These are phyloP conservation scores for Coniosporium tulheliwenetii DNA, from an alignment of 2,329 filamentous ascomycete genomes.

Conservation along the genomic window DNA sequence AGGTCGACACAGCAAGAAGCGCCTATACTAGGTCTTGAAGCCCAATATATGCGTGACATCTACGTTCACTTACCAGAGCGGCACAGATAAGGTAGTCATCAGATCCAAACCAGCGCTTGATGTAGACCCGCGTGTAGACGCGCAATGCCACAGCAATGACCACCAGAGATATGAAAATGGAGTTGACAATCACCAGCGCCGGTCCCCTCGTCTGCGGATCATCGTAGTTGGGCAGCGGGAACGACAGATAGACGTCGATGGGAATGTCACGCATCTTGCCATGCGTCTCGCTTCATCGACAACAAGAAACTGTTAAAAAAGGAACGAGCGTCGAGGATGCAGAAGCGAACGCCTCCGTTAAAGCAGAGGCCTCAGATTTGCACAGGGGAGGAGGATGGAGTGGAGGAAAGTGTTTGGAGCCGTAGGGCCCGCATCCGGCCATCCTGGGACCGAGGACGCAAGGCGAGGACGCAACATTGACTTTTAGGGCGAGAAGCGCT, in stretches of 20 bases:
- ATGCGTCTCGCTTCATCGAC: not conserved
- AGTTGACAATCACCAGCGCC: slow-evolving; percentile 22
- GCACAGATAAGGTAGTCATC: slow-evolving; percentile 26
- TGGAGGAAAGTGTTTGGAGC: not conserved
- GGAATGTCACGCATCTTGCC: slow-evolving; percentile 1
- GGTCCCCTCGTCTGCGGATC: slow-evolving; percentile 23
- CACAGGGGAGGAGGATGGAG: not conserved
- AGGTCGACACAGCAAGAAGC: not conserved
- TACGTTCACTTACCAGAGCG: slow-evolving; percentile 16
- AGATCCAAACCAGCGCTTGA: slow-evolving; percentile 26
- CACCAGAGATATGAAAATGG: slow-evolving; percentile 21
- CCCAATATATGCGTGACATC: not conserved
- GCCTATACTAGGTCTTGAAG: not conserved
- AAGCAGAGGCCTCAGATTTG: not conserved
- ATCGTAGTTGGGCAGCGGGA: slow-evolving; percentile 25
- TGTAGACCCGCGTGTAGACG: slow-evolving; percentile 21
- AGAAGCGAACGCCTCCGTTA: not conserved
- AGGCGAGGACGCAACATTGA: too few species aligned
- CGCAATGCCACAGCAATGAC: slow-evolving; percentile 19
- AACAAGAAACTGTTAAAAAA: not conserved
- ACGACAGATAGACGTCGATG: slow-evolving; percentile 16
- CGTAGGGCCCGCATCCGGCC: too few species aligned
- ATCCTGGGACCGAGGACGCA: too few species aligned
- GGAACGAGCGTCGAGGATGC: not conserved
- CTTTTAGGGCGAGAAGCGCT: too few species aligned